A percentile compares a stretch with the other conserved stretches of the same genome.
Conservation (phyloP, 768 basidiomycete genomes). For the Tephrocybe sp. region DNA sequence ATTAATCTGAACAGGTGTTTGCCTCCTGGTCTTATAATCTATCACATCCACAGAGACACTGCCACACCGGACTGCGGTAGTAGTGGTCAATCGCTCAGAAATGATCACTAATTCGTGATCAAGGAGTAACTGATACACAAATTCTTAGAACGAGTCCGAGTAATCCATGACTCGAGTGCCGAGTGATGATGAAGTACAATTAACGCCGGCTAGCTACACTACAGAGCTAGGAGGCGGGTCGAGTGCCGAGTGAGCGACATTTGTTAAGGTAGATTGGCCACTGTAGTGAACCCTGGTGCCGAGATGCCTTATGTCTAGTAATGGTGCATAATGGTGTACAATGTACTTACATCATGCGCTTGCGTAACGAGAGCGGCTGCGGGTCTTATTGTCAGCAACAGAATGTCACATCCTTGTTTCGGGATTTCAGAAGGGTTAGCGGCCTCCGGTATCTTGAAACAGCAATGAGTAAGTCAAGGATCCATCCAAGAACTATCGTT, state of each 20-base stretch:
- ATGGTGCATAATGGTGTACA: too few relatives aligned
- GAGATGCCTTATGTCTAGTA: too few relatives aligned
- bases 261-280: too few relatives aligned
- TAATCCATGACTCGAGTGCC: neutral
- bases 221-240: too few relatives aligned
- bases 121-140: neutral
- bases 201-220: too few relatives aligned
- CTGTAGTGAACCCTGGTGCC: too few relatives aligned
- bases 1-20: slow-evolving; percentile 6
- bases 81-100: slow-evolving; percentile 2
- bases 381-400: neutral
- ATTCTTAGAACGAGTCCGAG: neutral
- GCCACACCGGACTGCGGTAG: slow-evolving; percentile 22
- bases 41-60: slow-evolving; percentile 8
- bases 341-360: neutral
- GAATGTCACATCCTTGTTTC: neutral
- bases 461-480: neutral
- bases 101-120: neutral
- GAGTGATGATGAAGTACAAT: too few relatives aligned
- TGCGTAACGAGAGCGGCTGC: neutral
- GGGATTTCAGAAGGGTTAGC: neutral
- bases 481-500: too few relatives aligned
- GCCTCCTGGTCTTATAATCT: slow-evolving; percentile 15
- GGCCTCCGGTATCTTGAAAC: neutral
- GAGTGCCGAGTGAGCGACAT: too few relatives aligned